phyloP scores from a whole-genome alignment of 2,329 filamentous ascomycete genomes.

The Atkinsonella hypoxylon region DNA sequence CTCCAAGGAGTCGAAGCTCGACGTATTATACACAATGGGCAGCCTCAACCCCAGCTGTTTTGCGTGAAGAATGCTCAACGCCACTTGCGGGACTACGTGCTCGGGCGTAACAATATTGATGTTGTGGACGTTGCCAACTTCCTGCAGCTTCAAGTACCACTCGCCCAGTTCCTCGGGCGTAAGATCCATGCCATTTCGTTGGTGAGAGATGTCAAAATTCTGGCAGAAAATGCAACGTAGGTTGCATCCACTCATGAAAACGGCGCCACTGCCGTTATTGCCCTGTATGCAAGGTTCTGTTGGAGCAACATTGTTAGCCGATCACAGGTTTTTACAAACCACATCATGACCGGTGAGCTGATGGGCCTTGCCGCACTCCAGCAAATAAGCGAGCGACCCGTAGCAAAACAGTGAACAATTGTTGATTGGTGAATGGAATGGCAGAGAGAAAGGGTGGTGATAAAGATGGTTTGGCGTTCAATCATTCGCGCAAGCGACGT shows the following conservation, averaged over 20 bases:
- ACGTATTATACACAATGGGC: slow-evolving; percentile 78
- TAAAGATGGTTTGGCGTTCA: neutral
- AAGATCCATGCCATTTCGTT: slow-evolving; percentile 68
- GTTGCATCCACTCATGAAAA: slow-evolving; percentile 71
- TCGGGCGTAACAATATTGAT: slow-evolving; percentile 83
- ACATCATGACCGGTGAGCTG: neutral
- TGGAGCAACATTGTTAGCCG: slow-evolving; percentile 2
- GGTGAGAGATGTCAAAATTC: slow-evolving; percentile 74
- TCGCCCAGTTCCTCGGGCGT: slow-evolving; percentile 67
- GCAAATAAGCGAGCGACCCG: neutral
- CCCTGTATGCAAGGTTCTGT: slow-evolving; percentile 71
- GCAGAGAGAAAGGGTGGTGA: neutral
- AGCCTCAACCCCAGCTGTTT: slow-evolving; percentile 55
- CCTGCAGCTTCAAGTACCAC: slow-evolving; percentile 75
- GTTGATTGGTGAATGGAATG: neutral
- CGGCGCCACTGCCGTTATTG: slow-evolving; percentile 65
- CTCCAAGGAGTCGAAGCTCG: slow-evolving; percentile 63
- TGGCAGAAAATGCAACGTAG: slow-evolving; percentile 67
- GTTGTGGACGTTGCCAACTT: slow-evolving; percentile 73
- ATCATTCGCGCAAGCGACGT: neutral
- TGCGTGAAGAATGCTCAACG: slow-evolving; percentile 62
- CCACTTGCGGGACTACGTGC: slow-evolving; percentile 77
- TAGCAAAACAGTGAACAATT: neutral
- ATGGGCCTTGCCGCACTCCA: neutral
- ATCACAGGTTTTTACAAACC: neutral